Conservation (phyloP, 2,329 filamentous ascomycete genomes). For the Pseudogymnoascus sp. region DNA sequence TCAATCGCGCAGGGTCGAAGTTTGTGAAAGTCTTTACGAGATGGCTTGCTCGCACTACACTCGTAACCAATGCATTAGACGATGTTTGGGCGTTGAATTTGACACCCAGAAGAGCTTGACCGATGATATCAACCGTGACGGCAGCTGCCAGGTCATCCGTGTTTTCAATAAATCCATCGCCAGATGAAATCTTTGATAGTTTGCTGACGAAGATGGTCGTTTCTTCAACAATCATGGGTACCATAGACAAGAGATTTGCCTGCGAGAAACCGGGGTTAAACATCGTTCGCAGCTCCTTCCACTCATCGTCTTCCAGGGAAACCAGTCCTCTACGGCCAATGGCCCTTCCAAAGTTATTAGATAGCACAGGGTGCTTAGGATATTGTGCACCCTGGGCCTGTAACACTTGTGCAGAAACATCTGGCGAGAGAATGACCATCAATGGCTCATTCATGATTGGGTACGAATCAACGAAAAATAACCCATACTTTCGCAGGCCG, state of each 20-base stretch:
- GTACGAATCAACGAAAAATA: constrained; percentile 16
- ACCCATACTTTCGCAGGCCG: constrained; percentile 14
- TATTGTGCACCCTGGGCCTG: constrained; percentile 10
- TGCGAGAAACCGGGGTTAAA: constrained; percentile 16
- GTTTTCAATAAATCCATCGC: constrained; percentile 3
- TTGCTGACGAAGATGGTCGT: constrained; percentile 8
- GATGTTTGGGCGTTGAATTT: constrained; percentile 12
- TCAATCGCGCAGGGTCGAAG: not conserved
- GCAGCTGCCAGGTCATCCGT: not conserved
- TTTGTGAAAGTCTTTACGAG: constrained; percentile 1
- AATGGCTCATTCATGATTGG: constrained; percentile 11
- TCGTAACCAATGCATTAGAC: constrained; percentile 1
- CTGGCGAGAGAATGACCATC: constrained; percentile 10
- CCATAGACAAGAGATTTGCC: constrained; percentile 10
- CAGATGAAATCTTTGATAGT: not conserved
- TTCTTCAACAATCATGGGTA: constrained; percentile 14
- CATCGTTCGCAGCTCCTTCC: constrained; percentile 13
- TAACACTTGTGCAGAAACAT: constrained; percentile 10
- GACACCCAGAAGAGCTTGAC: constrained; percentile 9
- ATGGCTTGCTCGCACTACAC: constrained; percentile 8
- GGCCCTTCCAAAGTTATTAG: not conserved
- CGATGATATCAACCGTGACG: constrained; percentile 13
- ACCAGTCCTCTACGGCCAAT: constrained; percentile 2
- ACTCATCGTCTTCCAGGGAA: constrained; percentile 12
- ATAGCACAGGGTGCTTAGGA: constrained; percentile 10